Evolutionary conservation across 495 filamentous ascomycete species (phyloP).

Genomic region (Ascobolus immersus): DNA sequence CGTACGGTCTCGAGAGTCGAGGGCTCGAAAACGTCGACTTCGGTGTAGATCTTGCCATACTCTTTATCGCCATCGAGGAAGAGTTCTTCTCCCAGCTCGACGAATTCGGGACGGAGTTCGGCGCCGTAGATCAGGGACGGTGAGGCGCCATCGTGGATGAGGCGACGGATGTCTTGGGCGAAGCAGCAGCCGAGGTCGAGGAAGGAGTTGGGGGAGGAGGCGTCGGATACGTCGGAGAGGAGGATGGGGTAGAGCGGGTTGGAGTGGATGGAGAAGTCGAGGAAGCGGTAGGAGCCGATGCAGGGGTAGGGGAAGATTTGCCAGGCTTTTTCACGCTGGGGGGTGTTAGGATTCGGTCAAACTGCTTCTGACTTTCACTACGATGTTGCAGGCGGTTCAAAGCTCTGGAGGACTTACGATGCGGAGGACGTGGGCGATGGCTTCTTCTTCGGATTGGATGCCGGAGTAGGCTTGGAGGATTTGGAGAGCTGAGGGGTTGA

Average conservation of each 20-base stretch:
- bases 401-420: conserved; percentile 1
- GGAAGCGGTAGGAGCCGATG: conserved; percentile 20
- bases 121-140: conserved; percentile 21
- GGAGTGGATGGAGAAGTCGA: conserved; percentile 18
- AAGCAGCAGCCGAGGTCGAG: conserved; percentile 29
- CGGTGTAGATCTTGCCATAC: conserved; percentile 22
- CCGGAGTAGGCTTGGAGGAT: conserved; percentile 4
- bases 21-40: conserved; percentile 26
- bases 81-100: conserved; percentile 26
- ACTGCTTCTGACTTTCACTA: neutral
- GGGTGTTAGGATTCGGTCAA: neutral
- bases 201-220: conserved; percentile 13
- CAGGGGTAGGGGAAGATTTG: conserved; percentile 19
- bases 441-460: conserved; percentile 1
- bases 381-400: neutral
- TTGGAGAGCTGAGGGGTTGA: conserved; percentile 1
- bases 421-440: conserved; percentile 3
- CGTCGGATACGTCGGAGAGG: conserved; percentile 3
- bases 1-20: conserved; percentile 13
- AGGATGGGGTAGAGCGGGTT: conserved; percentile 11
- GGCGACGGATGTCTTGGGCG: conserved; percentile 26
- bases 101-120: conserved; percentile 25
- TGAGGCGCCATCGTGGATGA: conserved; percentile 22
- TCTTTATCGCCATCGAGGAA: conserved; percentile 25
- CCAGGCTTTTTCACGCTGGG: conserved; percentile 20